Base-by-base conservation (phyloP, 768 basidiomycete genomes). In the Rhodotorula sphaerocarpa region DNA sequence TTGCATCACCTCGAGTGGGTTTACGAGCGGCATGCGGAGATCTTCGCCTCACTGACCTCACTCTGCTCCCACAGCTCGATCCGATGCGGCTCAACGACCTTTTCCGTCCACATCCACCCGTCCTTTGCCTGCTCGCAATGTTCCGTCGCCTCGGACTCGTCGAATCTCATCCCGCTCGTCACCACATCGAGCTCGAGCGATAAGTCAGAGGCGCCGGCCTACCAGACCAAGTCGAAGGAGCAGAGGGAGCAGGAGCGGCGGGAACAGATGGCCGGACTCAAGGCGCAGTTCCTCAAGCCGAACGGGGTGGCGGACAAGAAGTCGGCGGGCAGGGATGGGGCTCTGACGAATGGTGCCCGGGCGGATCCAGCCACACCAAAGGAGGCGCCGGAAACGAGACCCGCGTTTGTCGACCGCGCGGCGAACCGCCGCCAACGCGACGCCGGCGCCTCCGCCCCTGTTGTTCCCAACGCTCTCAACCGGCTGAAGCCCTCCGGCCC, bases 1-100 rank as follows among this genome's bases (percentile, higher is more conserved):
- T 59, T 68, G 16, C 59, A 52, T 10, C 66, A 68, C 39, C 47
- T 61, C 50, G 66, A 68, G 66, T 64, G 46, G 45, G 71, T 43
- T 21, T 20, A 5, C 25, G 4, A 1, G 15, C 11, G 21, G 18
- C 5, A 14, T n/a, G n/a, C n/a, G n/a, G n/a, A n/a, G n/a, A 31
- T 3, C 14, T 6, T 16, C 23, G 6, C 36, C 31, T 45, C 20
- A 1, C n/a, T 33, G 15, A 12, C 50, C 11, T 25, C 2, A 3
- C 42, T 5, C 6, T n/a, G 50, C 16, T 4, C 5, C 21, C 14
- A 10, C 58, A 63, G 66, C 15, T 50, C 59, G 12, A 48, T 68
- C 2, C 56, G 51, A 3, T 31, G 43, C 25, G 67, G 67, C 11
- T 33, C 59, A 15, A 64, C 67, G 5, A 57, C 53, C 31, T 64